Evolutionary conservation across 257 asterid genomes (phyloP), one percentile per base, ranked within the genome.

Genomic region (Primulina huaijiensis): DNA sequence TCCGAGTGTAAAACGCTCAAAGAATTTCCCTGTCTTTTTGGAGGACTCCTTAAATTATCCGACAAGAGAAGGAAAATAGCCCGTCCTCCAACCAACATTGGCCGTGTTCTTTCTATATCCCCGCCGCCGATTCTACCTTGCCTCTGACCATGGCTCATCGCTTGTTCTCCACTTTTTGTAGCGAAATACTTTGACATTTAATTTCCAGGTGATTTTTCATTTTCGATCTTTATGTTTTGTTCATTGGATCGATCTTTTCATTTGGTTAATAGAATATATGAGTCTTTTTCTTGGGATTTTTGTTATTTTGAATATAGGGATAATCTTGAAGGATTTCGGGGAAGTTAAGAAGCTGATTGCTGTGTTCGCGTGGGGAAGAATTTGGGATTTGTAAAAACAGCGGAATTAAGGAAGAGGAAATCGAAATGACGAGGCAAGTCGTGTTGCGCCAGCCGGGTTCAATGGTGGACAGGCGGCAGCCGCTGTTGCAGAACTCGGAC

Each of bases 361-460:
- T 60, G 53, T 46, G 66, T 55, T 31, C 19, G 68, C 64, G 67
- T 31, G 25, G 33, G 34, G 25, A 19, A n/a, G 50, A 27, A 67
- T 11, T 23, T 29, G 60, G 43, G 25, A 53, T 46, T 46, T 12
- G 33, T 17, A 43, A 35, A n/a, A 61, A 58, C 57, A 27, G 35
- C 27, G n/a, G 53, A 40, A 72, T 62, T 52, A 65, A 57, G 71
- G 65, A 35, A 31, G 55, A 60, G 16, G 52, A 35, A 17, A 8
- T 60, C 12, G 50, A 25, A 52, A 88, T 86, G 95, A 53, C 87
- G 50, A 81, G 67, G 66, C 89, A 82, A 62, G 62, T 81, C 68
- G 27, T 75, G 52, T 68, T 85, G 68, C 87, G 77, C 7, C 25
- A 83, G 19, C 72, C 75, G 37, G 52, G 74, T 29, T 76, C 85